Conservation (phyloP, 2,329 filamentous ascomycete species). For the Nemania sp. region DNA sequence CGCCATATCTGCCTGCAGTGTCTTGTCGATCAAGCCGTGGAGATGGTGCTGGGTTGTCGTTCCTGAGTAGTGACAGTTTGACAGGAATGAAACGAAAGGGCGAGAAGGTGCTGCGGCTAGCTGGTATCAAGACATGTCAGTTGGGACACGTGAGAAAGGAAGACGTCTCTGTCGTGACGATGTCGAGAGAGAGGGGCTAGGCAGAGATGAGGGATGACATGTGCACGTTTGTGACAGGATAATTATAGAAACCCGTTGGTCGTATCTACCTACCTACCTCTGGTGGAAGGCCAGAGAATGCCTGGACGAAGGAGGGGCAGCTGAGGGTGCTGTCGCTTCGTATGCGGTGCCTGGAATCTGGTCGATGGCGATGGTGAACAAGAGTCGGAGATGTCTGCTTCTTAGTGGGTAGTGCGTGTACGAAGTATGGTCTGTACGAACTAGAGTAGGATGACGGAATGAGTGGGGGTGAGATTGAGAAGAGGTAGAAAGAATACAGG, state of each 20-base stretch:
- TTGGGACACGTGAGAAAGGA: background rate
- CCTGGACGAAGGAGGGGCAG: conserved; percentile 13
- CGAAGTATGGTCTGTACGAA: too few species aligned
- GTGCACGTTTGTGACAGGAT: background rate
- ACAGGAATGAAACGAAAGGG: too few species aligned
- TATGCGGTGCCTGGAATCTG: too few species aligned
- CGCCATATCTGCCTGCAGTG: conserved; percentile 58
- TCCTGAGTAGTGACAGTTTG: too few species aligned
- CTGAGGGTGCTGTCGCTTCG: too few species aligned
- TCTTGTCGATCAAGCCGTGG: too few species aligned
- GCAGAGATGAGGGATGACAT: background rate
- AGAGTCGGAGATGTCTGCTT: too few species aligned
- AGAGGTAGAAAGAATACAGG: too few species aligned
- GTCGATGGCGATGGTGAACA: too few species aligned
- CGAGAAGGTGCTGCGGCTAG: background rate
- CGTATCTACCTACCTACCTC: background rate
- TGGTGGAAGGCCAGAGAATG: background rate
- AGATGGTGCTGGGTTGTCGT: background rate
- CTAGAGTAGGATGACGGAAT: too few species aligned
- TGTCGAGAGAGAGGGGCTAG: conserved; percentile 11
- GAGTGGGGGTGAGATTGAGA: too few species aligned
- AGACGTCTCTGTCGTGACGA: background rate
- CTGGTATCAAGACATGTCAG: background rate
- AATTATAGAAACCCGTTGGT: background rate
- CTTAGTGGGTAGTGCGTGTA: too few species aligned